phyloP scores from a whole-genome alignment of 257 asterid species.

The Agastache rugosa region DNA sequence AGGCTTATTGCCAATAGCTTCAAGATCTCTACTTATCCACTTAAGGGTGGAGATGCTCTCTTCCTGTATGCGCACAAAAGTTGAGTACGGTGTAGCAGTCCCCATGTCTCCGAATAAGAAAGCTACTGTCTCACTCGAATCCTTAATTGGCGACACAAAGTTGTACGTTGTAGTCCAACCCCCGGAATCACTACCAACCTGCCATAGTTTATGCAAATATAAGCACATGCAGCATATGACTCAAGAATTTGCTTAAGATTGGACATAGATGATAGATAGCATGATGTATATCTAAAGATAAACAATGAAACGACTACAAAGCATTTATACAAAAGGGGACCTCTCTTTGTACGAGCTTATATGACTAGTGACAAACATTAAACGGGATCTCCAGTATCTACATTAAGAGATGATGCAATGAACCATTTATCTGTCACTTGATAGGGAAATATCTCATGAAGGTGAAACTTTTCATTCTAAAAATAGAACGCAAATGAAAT shows the following conservation, averaged over 20 bases:
- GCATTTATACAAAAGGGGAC: background rate
- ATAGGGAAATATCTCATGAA: background rate
- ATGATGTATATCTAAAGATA: background rate
- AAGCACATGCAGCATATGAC: background rate
- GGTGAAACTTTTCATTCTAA: background rate
- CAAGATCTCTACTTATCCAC: constrained; percentile 83
- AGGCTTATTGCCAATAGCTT: constrained; percentile 81
- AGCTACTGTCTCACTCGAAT: constrained; percentile 68
- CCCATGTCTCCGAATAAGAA: constrained; percentile 99
- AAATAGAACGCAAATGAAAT: background rate
- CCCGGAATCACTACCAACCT: constrained; percentile 88
- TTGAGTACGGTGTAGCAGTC: constrained; percentile 79
- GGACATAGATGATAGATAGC: background rate
- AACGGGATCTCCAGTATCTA: background rate
- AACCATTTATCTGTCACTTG: background rate
- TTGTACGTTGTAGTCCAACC: constrained; percentile 76
- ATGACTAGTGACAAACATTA: background rate
- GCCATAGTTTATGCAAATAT: constrained; percentile 33
- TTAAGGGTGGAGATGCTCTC: constrained; percentile 82
- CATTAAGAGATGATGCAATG: constrained; percentile 12
- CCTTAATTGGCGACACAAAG: constrained; percentile 65
- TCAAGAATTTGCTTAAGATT: background rate
- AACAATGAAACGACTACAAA: background rate
- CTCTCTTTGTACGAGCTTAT: background rate
- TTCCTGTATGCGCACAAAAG: constrained; percentile 72